Evolutionary conservation across 139 green algal genomes (phyloP), one percentile per base, ranked within the genome.

Genomic region (Prasinococcaceae sp.): DNA sequence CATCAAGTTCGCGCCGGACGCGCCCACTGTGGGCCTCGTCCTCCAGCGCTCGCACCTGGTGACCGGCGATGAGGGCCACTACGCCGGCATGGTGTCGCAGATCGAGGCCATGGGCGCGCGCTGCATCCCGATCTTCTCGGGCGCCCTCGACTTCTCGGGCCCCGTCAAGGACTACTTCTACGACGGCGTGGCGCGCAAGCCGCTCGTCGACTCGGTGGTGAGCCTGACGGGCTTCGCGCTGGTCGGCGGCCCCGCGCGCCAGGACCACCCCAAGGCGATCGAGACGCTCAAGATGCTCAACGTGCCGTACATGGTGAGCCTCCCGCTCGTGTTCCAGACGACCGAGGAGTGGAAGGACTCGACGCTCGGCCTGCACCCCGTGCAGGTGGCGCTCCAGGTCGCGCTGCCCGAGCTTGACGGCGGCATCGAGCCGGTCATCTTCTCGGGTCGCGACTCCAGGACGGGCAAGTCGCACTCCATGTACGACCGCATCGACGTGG

Each of bases 241-340:
- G 25, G 90, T 98, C 23, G 88, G 88, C 41, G 88, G 88, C 36
- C 85, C 85, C 35, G 84, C 83, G 6, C 75, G 84, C 24, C 88
- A 77, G 48, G 90, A 98, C 59, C 90, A 93, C 9, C 90, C 90
- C 59, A 95, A 94, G 75, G 90, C 90, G 12, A 75, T 98, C 39
- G 77, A 92, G 61, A 83, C 88, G 0, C 78, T 98, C 30, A 94
- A 85, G 65, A 66, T 78, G 48, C 81, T 97, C 38, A 85, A 95
- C 62, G 90, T 97, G 55, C 90, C 90, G 2, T 98, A 98, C 84
- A 74, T 98, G 59, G 81, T 92, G 27, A 86, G 81, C 8, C 79
- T 97, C 47, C 90, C 90, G 1, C 77, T 98, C 57, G 89, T 97
- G 2, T 98, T 98, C 84, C 90, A 98, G 81, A 98, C 90, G 43